Evolutionary conservation across 106 monocot species (phyloP), one percentile per base, ranked within the genome.

Genomic region (Dioscorea dumetorum): DNA sequence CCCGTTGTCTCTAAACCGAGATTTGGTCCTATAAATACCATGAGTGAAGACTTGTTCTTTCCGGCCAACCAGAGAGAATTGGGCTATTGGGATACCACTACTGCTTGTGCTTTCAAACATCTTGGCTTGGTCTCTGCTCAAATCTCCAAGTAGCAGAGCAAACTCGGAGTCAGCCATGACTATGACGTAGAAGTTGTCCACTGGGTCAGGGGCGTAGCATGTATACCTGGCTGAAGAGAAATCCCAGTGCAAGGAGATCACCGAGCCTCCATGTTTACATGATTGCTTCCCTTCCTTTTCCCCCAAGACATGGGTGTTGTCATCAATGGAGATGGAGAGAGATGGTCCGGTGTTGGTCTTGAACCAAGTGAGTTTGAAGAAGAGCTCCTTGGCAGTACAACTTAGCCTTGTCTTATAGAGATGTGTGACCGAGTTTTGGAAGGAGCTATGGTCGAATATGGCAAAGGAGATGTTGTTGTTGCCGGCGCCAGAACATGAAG

Each of bases 291-390:
- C 90, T 58, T 74, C 73, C 62, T 56, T 80, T 60, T 70, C 70
- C 51, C 74, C 49, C 21, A 81, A n/a, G 18, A 73, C 48, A 0
- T 65, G 53, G 24, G 34, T 31, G 65, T 59, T 50, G 57, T 79
- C 73, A 69, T 85, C 83, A 49, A 90, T 69, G 70, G 54, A 50
- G 34, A 97, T 21, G 57, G 84, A 80, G 33, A 91, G 78, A 66
- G 69, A 65, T 2, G 71, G 80, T 49, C 88, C 78, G 28, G 50
- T 18, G 11, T 71, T 66, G 28, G 67, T 69, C 63, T 34, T 82
- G 50, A 82, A 78, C 95, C 91, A 91, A 18, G 88, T 82, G 50
- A 91, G 60, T 15, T 31, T 53, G 73, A 91, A 65, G 60, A 84
- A 57, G 54, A 91, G 70, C 33, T 80, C 73, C 33, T 82, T 79